Evolutionary conservation across 108 stramenopile species (phyloP).

Genomic region (Fistulifera pelliculosa): DNA sequence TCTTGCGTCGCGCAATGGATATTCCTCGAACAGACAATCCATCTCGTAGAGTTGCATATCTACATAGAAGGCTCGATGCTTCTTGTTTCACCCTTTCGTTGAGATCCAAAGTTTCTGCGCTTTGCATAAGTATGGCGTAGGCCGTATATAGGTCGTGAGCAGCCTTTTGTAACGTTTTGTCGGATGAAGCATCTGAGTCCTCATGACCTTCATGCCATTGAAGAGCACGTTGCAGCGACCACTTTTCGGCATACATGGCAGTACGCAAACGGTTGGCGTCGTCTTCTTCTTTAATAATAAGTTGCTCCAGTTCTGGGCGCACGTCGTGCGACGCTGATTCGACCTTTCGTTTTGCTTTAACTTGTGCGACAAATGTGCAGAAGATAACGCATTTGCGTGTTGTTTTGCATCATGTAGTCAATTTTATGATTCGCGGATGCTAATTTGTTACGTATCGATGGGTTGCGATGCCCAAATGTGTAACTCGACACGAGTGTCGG

Average conservation of each 20-base stretch:
- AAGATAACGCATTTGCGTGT: slow-evolving; percentile 22
- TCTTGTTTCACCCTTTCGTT: slow-evolving; percentile 31
- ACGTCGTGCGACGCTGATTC: slow-evolving; percentile 3
- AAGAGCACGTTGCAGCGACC: slow-evolving; percentile 50
- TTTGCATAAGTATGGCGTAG: slow-evolving; percentile 26
- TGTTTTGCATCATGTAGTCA: slow-evolving; percentile 37
- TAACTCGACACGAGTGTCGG: slow-evolving; percentile 39
- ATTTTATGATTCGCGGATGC: slow-evolving; percentile 25
- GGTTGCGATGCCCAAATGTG: slow-evolving; percentile 14
- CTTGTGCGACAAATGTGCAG: slow-evolving; percentile 23
- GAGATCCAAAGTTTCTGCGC: slow-evolving; percentile 17
- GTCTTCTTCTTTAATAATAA: slow-evolving; percentile 37
- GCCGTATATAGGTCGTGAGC: slow-evolving; percentile 37
- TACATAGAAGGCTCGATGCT: slow-evolving; percentile 16
- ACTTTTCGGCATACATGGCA: slow-evolving; percentile 38
- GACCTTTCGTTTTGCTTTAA: slow-evolving; percentile 15
- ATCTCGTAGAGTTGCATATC: slow-evolving; percentile 31
- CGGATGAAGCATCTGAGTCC: slow-evolving; percentile 13
- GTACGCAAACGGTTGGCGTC: slow-evolving; percentile 19
- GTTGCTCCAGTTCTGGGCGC: slow-evolving; percentile 32
- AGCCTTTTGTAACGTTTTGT: slow-evolving; percentile 23
- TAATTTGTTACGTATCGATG: slow-evolving; percentile 24
- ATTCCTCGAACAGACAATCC: slow-evolving; percentile 39
- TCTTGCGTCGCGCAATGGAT: slow-evolving; percentile 8
- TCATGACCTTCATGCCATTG: slow-evolving; percentile 22